phyloP scores from a whole-genome alignment of 2,329 filamentous ascomycete species.

The Dothistroma pini region DNA sequence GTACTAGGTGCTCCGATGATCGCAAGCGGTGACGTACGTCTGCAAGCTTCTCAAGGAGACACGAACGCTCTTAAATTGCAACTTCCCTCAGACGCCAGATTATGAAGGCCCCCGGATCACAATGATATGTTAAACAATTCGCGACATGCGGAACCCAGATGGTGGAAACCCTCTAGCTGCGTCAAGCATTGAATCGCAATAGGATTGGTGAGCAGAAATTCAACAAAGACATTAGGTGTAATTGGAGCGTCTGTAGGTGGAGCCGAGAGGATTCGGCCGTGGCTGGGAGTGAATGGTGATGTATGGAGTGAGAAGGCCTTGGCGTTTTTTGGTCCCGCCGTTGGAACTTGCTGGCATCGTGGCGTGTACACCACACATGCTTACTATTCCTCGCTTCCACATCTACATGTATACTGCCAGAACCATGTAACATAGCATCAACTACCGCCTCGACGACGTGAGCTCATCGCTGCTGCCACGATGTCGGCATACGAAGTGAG shows the following conservation, averaged over 20 bases:
- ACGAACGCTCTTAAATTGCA: no score
- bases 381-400: not conserved
- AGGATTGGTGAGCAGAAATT: not conserved
- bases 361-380: not conserved
- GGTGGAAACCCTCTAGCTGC: not conserved
- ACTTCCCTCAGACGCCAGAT: no score
- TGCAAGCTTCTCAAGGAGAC: no score
- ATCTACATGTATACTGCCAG: not conserved
- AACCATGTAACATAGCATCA: not conserved
- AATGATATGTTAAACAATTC: no score
- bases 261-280: not conserved
- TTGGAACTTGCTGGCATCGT: not conserved
- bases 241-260: not conserved
- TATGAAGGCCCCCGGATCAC: no score
- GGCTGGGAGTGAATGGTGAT: not conserved
- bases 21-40: no score
- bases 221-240: not conserved
- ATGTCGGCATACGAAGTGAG: not conserved
- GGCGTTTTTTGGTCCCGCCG: not conserved
- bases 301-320: not conserved
- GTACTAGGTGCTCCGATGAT: no score
- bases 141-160: not conserved
- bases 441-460: not conserved
- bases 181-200: not conserved
- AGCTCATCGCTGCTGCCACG: not conserved